Evolutionary conservation across 495 filamentous ascomycete genomes (phyloP), one percentile per base, ranked within the genome.

Genomic region (Rostrohypoxylon terebratum): DNA sequence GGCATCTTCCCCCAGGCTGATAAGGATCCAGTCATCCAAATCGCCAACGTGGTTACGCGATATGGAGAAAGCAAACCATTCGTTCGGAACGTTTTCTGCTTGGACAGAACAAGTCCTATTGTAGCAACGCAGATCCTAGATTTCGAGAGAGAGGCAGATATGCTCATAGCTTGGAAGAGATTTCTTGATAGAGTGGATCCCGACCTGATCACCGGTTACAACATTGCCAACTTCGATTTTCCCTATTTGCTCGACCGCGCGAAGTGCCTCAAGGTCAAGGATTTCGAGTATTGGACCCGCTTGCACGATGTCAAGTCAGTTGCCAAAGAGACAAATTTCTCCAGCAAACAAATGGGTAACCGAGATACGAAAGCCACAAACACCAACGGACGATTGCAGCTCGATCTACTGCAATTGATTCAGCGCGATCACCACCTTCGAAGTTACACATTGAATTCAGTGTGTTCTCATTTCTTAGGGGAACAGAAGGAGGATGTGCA

Each of bases 401-500:
- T 99, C 1, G 96, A 99, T 80, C 83, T 99, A 51, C 84, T 99
- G 7, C 96, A 99, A 77, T 77, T 98, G 28, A 89, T 99, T 40
- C 96, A 99, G 76, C 86, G 96, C 63, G 96, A 99, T 75, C 89
- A 98, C 70, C 96, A 98, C 45, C 83, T 99, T 42, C 87, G 96
- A 81, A 97, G 94, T 80, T 99, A 99, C 75, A 99, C 96, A 0
- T 86, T 99, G 10, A 99, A 99, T 80, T 96, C 94, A 0, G 96
- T 99, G 14, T 98, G 90, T 58, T 90, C 94, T n/a, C 93, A 98
- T 65, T 99, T 99, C 75, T 82, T 99, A 59, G 92, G 94, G 21
- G 96, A 99, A 77, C 96, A 99, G 77, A 99, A 99, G 77, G 96
- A 99, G 81, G 96, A 99, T 80, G 96, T 99, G 1, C 96, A 99